phyloP scores from a whole-genome alignment of 768 basidiomycete genomes.

The Mycena floridula region DNA sequence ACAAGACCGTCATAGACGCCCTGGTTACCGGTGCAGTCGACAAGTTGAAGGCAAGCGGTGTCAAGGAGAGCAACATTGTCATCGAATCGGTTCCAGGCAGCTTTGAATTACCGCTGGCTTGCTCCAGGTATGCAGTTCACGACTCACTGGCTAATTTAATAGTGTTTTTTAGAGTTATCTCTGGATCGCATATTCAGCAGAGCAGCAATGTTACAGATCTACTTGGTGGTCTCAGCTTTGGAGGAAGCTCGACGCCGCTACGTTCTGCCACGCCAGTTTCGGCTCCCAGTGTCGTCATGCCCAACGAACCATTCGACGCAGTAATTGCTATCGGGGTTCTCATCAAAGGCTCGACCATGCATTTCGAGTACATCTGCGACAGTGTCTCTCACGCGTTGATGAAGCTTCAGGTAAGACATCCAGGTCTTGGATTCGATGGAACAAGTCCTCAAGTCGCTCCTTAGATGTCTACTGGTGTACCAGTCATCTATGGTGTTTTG shows the following conservation, averaged over 20 bases:
- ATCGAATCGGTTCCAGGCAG: conserved; percentile 91
- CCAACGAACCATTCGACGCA: conserved; percentile 79
- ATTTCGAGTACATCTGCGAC: conserved; percentile 99
- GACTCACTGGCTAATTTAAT: conserved; percentile 1
- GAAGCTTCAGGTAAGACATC: too few species aligned
- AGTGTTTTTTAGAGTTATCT: conserved; percentile 61
- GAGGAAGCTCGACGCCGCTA: conserved; percentile 28
- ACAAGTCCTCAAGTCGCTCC: too few species aligned
- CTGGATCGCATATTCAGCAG: conserved; percentile 79
- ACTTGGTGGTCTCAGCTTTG: conserved; percentile 55
- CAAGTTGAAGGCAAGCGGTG: conserved; percentile 81
- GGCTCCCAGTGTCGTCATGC: conserved; percentile 34
- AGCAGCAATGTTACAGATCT: conserved; percentile 77
- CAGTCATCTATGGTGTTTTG: conserved; percentile 94
- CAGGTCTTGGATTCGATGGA: too few species aligned
- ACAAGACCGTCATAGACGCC: conserved; percentile 79
- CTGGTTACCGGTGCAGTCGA: conserved; percentile 73
- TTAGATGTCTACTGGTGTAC: conserved; percentile 87
- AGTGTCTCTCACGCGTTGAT: conserved; percentile 91
- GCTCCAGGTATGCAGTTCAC: conserved; percentile 65
- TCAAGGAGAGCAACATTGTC: conserved; percentile 86
- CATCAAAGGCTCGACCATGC: conserved; percentile 98
- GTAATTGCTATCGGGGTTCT: conserved; percentile 97
- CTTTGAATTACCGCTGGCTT: conserved; percentile 89
- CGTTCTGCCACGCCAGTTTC: conserved; percentile 50